Conservation (phyloP, 768 basidiomycete genomes). For the Solioccasus polychromus region DNA sequence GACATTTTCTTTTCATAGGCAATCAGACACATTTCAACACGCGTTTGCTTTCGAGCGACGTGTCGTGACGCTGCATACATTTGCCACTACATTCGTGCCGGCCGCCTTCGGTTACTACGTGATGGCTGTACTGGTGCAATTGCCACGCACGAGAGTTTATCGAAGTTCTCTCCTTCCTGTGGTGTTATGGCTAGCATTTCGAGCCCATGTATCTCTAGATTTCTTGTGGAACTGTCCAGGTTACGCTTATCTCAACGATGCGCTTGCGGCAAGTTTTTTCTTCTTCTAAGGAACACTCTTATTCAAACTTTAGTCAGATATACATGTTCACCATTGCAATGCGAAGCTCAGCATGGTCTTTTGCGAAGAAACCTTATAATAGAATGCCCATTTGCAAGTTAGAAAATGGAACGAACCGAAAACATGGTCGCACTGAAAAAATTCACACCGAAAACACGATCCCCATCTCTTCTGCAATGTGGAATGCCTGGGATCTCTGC, state of each 20-base stretch:
- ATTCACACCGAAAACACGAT: not conserved
- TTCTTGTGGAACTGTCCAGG: constrained; percentile 16
- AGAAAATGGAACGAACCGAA: not conserved
- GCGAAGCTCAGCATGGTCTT: constrained; percentile 25
- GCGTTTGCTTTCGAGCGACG: constrained; percentile 15
- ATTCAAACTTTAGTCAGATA: constrained; percentile 15
- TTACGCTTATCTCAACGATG: constrained; percentile 20
- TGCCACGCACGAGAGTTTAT: constrained; percentile 41
- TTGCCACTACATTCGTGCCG: constrained; percentile 38
- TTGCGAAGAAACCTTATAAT: constrained; percentile 11
- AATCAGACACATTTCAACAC: constrained; percentile 7
- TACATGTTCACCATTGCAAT: constrained; percentile 22
- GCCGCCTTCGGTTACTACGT: constrained; percentile 45
- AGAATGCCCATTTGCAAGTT: constrained; percentile 10
- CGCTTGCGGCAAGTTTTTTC: constrained; percentile 17
- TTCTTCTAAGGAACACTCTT: no score
- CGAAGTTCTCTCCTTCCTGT: constrained; percentile 49
- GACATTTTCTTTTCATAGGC: constrained; percentile 7
- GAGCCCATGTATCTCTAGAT: constrained; percentile 32
- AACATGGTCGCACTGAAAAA: constrained; percentile 2
- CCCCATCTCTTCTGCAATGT: constrained; percentile 18
- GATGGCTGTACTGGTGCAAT: constrained; percentile 51
- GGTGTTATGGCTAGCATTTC: constrained; percentile 43
- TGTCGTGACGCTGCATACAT: constrained; percentile 26
- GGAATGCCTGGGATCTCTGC: constrained; percentile 28